phyloP scores from a whole-genome alignment of 257 asterid species.

The Misopates orontium region DNA sequence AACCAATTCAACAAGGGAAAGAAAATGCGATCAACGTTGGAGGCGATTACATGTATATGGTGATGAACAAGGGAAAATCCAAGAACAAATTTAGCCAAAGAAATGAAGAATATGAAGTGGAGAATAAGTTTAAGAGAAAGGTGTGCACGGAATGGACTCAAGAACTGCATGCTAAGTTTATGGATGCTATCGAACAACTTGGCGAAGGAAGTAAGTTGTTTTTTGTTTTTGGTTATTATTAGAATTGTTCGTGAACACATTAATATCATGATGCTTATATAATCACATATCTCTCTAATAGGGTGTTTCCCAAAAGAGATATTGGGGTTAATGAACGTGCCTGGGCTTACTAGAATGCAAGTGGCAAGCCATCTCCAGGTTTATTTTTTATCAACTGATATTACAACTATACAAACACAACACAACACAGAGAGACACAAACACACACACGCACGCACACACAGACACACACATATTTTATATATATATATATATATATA shows the following conservation, averaged over 20 bases:
- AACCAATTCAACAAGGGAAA: neutral
- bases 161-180: slow-evolving; percentile 42
- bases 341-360: slow-evolving; percentile 58
- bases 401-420: no score
- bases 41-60: neutral
- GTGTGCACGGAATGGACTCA: slow-evolving; percentile 46
- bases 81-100: neutral
- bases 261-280: no score
- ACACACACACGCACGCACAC: no score
- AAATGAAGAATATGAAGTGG: neutral
- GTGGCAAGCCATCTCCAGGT: slow-evolving; percentile 64
- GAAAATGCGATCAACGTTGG: neutral
- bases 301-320: slow-evolving; percentile 53
- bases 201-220: slow-evolving; percentile 52
- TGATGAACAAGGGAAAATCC: slow-evolving; percentile 22
- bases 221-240: neutral
- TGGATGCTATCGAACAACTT: slow-evolving; percentile 37
- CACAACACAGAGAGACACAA: no score
- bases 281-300: neutral
- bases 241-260: no score
- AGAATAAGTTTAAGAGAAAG: slow-evolving; percentile 31
- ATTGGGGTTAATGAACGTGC: slow-evolving; percentile 40
- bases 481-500: no score
- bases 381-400: neutral
- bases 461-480: no score